Conservation (phyloP, 352 stramenopile species). For the Globisporangium iwayamae region DNA sequence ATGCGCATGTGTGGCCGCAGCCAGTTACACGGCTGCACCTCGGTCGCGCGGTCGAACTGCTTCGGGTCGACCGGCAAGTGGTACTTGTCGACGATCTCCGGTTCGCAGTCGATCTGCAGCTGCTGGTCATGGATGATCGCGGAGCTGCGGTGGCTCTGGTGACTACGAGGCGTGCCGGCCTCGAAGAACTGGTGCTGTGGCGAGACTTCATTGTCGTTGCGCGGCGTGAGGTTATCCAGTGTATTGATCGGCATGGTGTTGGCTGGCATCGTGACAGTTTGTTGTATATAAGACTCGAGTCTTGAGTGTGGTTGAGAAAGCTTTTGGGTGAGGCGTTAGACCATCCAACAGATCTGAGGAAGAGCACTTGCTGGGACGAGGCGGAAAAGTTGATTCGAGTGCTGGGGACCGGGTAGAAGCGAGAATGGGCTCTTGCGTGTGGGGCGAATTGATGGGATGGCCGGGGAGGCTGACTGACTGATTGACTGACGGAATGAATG, state of each 20-base stretch:
- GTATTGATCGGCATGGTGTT: background rate
- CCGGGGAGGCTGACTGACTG: background rate
- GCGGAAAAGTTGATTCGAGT: background rate
- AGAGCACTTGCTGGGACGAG: background rate
- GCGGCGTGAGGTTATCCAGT: conserved; percentile 9
- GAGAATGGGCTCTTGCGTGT: background rate
- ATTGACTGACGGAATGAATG: background rate
- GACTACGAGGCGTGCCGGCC: background rate
- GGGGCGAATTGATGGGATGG: background rate
- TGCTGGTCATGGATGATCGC: conserved; percentile 2
- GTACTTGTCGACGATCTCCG: conserved; percentile 27
- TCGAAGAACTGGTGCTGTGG: conserved; percentile 1
- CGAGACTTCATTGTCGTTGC: background rate
- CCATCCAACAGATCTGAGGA: background rate
- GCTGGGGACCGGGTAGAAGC: background rate
- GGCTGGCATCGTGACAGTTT: too few relatives aligned
- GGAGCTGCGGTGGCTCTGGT: conserved; percentile 3
- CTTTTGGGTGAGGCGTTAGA: background rate
- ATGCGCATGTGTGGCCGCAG: conserved; percentile 92
- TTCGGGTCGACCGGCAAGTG: conserved; percentile 43
- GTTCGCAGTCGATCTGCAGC: conserved; percentile 14
- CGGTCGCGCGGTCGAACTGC: conserved; percentile 66
- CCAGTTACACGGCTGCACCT: conserved; percentile 80
- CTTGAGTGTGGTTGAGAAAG: background rate
- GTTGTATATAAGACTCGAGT: background rate